Percentiles rank a stretch among this genome's conserved stretches.
Evolutionary conservation across 1,284 basidiomycete species (phyloP).

Genomic region (Fomitopsis palustris): DNA sequence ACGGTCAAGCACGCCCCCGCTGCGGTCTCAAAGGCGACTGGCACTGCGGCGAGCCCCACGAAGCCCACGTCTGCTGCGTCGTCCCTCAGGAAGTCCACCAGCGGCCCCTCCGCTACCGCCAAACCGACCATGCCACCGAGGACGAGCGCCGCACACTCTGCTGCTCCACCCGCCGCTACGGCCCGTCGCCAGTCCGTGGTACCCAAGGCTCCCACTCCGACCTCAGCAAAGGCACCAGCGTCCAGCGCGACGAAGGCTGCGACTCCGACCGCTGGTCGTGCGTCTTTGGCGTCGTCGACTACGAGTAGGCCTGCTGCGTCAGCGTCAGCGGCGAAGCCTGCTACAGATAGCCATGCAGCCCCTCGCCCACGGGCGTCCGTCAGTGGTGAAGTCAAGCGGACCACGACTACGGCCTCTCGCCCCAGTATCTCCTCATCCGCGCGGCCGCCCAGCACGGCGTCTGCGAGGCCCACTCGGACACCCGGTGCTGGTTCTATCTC

Average conservation of each 20-base stretch:
- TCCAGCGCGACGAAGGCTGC: constrained; percentile 44
- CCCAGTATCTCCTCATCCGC: constrained; percentile 22
- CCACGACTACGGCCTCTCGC: constrained; percentile 23
- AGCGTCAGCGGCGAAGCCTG: constrained; percentile 27
- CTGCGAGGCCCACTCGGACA: constrained; percentile 38
- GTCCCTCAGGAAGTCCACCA: constrained; percentile 47
- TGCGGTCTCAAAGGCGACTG: constrained; percentile 35
- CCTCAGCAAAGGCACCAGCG: constrained; percentile 39
- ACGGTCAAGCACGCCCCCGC: constrained; percentile 47
- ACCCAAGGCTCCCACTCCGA: constrained; percentile 36
- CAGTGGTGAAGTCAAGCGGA: constrained; percentile 30
- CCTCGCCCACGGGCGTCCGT: constrained; percentile 33
- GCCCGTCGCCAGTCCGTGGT: constrained; percentile 26
- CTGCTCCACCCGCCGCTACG: constrained; percentile 15
- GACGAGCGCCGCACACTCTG: constrained; percentile 28
- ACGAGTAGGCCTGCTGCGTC: constrained; percentile 17
- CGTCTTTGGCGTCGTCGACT: constrained; percentile 25
- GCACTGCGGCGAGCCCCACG: constrained; percentile 32
- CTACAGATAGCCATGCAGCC: constrained; percentile 32
- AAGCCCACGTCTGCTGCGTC: constrained; percentile 34
- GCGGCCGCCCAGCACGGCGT: constrained; percentile 24
- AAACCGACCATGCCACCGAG: constrained; percentile 40
- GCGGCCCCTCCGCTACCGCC: constrained; percentile 35
- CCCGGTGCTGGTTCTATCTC: constrained; percentile 54
- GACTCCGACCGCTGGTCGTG: constrained; percentile 43